Conservation (phyloP, 1,284 basidiomycete species). For the Austroboletus niveus region DNA sequence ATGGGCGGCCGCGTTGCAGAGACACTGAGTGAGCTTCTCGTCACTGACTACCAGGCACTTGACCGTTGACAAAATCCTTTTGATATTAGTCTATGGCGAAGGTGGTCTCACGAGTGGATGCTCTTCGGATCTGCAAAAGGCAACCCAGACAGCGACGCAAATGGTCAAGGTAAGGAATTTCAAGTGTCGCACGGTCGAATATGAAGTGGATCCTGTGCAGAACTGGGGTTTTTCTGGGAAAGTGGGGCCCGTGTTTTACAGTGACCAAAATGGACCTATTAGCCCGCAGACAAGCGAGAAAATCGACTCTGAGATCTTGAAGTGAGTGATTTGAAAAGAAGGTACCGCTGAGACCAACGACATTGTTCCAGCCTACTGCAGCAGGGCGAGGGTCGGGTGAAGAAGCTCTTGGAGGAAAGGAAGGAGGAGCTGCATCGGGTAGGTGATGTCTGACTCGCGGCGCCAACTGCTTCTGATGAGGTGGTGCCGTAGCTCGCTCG, state of each 20-base stretch:
- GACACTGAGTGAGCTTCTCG: slow-evolving; percentile 63
- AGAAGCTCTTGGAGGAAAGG: slow-evolving; percentile 64
- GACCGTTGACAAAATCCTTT: neutral
- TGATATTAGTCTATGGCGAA: slow-evolving; percentile 71
- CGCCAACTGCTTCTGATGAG: slow-evolving; percentile 8
- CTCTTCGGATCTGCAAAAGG: slow-evolving; percentile 78
- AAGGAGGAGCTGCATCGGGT: slow-evolving; percentile 82
- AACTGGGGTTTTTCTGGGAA: slow-evolving; percentile 84
- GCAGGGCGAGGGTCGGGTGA: slow-evolving; percentile 71
- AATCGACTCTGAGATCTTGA: slow-evolving; percentile 82
- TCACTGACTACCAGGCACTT: neutral
- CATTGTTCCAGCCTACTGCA: slow-evolving; percentile 61
- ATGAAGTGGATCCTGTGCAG: slow-evolving; percentile 33
- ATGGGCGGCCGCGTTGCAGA: slow-evolving; percentile 95
- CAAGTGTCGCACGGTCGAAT: neutral
- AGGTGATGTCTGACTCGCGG: slow-evolving; percentile 24
- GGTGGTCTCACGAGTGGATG: slow-evolving; percentile 92
- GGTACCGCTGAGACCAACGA: neutral
- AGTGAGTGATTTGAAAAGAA: slow-evolving; percentile 45
- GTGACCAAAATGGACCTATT: slow-evolving; percentile 65
- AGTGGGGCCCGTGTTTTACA: slow-evolving; percentile 81
- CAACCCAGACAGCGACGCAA: slow-evolving; percentile 76
- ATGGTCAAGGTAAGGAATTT: slow-evolving; percentile 78
- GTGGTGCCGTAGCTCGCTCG: slow-evolving; percentile 64
- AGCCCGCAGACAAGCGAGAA: slow-evolving; percentile 75